Evolutionary conservation across 2,329 filamentous ascomycete species (phyloP), one percentile per base, ranked within the genome.

Genomic region (Xylaria digitata): DNA sequence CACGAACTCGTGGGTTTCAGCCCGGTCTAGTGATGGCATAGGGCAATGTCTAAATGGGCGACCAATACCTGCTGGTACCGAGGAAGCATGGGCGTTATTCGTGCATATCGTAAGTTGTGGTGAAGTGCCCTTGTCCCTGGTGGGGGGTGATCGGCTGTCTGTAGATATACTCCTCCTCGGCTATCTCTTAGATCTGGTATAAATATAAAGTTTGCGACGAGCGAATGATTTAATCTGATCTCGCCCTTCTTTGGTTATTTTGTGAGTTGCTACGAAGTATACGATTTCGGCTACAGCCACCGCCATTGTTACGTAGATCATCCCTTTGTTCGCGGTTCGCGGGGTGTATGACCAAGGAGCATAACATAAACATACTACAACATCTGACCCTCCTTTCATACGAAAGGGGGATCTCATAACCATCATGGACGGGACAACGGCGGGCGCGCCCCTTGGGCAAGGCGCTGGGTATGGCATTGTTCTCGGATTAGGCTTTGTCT

Each of bases 401-500:
- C 15, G 17, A 21, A 57, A 32, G 37, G 23, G 32, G 32, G 46
- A 48, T 21, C 37, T 23, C 19, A 34, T n/a, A 23, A n/a, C 43
- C 19, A 48, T 15, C 42, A 70, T 70, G 68, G 58, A 42, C 21
- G 60, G 52, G 37, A 59, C 60, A 32, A 34, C n/a, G 30, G 58
- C 8, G 13, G 37, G 23, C 30, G 42, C 82, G 23, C 80, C 85
- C 34, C 77, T 87, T 17, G 80, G 80, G 70, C 87, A 91, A 74
- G 88, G 86, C 63, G 90, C 89, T 69, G 92, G 92, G 74, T 94
- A 94, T 85, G 92, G 91, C 75, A 89, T 94, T 71, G 87, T 94
- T 57, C 80, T 94, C 40, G 92, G 92, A 19, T 79, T 94, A 17
- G 92, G 92, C 21, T 88, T 91, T 73, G 84, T 87, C 30, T 94